phyloP scores from a whole-genome alignment of 495 filamentous ascomycete species.

The Glarea lozoyensis region DNA sequence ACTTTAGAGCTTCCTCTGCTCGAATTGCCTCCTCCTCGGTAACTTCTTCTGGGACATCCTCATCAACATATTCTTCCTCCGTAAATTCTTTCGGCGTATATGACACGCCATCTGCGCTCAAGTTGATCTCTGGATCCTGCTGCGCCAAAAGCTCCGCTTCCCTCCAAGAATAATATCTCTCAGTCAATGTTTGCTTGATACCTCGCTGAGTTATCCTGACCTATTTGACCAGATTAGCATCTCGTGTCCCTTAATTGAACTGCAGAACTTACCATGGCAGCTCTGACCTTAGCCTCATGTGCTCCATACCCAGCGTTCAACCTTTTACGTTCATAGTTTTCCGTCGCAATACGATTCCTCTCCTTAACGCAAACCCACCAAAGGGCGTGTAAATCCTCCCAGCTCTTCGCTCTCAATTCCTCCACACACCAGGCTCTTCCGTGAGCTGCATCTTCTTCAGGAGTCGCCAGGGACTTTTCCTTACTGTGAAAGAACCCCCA shows the following conservation, averaged over 20 bases:
- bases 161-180: slow-evolving; percentile 84
- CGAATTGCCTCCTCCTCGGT: slow-evolving; percentile 8
- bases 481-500: slow-evolving; percentile 80
- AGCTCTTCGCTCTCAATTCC: slow-evolving; percentile 81
- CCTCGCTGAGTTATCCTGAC: slow-evolving; percentile 60
- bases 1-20: background rate
- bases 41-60: slow-evolving; percentile 12
- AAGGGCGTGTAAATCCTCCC: slow-evolving; percentile 84
- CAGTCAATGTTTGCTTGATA: slow-evolving; percentile 79
- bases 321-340: slow-evolving; percentile 52
- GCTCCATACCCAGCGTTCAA: slow-evolving; percentile 60
- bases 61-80: slow-evolving; percentile 11
- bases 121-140: slow-evolving; percentile 55
- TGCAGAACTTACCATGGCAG: slow-evolving; percentile 46
- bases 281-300: slow-evolving; percentile 48
- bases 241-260: background rate
- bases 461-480: slow-evolving; percentile 52
- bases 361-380: slow-evolving; percentile 97
- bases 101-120: slow-evolving; percentile 36
- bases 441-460: slow-evolving; percentile 55
- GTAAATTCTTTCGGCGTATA: slow-evolving; percentile 26
- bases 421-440: slow-evolving; percentile 80
- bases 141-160: slow-evolving; percentile 66
- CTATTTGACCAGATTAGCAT: slow-evolving; percentile 28
- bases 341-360: slow-evolving; percentile 81